Evolutionary conservation across 2,329 filamentous ascomycete species (phyloP).

Genomic region (Fusarium dimerum): DNA sequence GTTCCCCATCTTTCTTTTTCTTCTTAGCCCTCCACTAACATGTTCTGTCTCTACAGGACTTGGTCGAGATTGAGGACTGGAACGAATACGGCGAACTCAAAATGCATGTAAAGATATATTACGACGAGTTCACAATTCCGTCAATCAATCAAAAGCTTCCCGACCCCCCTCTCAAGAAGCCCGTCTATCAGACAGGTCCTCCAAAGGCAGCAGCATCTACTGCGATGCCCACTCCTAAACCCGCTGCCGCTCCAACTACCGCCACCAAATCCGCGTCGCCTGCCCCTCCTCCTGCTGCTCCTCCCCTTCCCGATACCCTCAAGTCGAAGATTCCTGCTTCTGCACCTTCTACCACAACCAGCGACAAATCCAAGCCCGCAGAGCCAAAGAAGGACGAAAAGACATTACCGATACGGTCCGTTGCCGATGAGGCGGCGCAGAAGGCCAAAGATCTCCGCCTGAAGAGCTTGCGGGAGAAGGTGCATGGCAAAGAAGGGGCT

Average conservation of each 20-base stretch:
- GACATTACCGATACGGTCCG: conserved; percentile 49
- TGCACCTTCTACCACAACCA: not conserved
- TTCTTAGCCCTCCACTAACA: not conserved
- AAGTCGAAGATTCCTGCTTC: conserved; percentile 11
- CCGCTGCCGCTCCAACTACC: conserved; percentile 16
- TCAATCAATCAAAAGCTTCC: conserved; percentile 54
- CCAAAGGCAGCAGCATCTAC: conserved; percentile 26
- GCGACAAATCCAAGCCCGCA: conserved; percentile 16
- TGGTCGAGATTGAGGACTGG: conserved; percentile 96
- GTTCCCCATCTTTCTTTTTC: not conserved
- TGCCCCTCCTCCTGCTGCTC: conserved; percentile 24
- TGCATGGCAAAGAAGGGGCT: conserved; percentile 46
- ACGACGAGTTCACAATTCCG: conserved; percentile 62
- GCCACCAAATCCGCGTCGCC: conserved; percentile 28
- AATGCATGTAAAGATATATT: conserved; percentile 73
- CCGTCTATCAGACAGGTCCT: conserved; percentile 31
- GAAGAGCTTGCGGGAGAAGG: conserved; percentile 55
- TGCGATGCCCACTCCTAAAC: conserved; percentile 26
- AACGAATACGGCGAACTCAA: conserved; percentile 97
- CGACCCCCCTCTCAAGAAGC: conserved; percentile 30
- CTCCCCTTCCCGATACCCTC: conserved; percentile 24
- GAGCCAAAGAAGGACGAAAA: conserved; percentile 29
- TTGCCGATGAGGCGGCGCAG: conserved; percentile 65
- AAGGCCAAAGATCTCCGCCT: conserved; percentile 63
- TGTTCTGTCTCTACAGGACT: conserved; percentile 59